Percentiles rank a stretch among this genome's conserved stretches.
Conservation (phyloP, 495 filamentous ascomycete species). For the Trichoderma gamsii region DNA sequence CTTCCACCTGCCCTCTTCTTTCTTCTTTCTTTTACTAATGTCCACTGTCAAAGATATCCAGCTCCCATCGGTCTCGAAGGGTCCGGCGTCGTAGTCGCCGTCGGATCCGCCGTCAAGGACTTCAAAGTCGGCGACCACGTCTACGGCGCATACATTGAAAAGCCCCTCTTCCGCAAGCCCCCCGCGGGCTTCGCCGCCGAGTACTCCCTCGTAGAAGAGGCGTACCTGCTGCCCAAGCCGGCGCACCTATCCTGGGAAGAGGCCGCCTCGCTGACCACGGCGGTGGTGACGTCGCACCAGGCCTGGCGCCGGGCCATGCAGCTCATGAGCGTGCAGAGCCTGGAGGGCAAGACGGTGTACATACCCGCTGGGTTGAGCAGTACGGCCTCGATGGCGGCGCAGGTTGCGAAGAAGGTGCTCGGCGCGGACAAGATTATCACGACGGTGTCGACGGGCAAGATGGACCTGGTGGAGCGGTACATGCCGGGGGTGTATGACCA, state of each 20-base stretch:
- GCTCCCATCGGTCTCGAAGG: slow-evolving; percentile 26
- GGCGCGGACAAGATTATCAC: slow-evolving; percentile 45
- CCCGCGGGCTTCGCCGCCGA: slow-evolving; percentile 32
- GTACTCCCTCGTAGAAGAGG: slow-evolving; percentile 30
- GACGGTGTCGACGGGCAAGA: slow-evolving; percentile 48
- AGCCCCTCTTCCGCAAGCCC: slow-evolving; percentile 24
- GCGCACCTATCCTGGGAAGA: slow-evolving; percentile 28
- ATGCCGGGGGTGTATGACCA: slow-evolving; percentile 31
- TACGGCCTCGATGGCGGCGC: slow-evolving; percentile 42
- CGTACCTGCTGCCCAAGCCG: slow-evolving; percentile 35
- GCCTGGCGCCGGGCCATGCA: slow-evolving; percentile 35
- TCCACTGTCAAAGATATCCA: slow-evolving; percentile 24
- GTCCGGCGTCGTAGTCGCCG: slow-evolving; percentile 40
- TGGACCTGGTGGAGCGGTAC: slow-evolving; percentile 38
- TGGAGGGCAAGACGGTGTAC: slow-evolving; percentile 51
- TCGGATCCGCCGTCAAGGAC: slow-evolving; percentile 35
- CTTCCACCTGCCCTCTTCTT: neutral
- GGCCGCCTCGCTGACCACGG: slow-evolving; percentile 32
- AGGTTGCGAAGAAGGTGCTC: slow-evolving; percentile 50
- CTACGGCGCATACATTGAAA: slow-evolving; percentile 30
- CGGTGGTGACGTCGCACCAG: slow-evolving; percentile 39
- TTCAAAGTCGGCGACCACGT: slow-evolving; percentile 49
- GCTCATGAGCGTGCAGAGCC: slow-evolving; percentile 30
- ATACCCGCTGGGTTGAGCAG: slow-evolving; percentile 48
- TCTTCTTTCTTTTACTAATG: too few species aligned